Base-by-base conservation (phyloP, 208 protist species). In the Porcisia hertigi region DNA sequence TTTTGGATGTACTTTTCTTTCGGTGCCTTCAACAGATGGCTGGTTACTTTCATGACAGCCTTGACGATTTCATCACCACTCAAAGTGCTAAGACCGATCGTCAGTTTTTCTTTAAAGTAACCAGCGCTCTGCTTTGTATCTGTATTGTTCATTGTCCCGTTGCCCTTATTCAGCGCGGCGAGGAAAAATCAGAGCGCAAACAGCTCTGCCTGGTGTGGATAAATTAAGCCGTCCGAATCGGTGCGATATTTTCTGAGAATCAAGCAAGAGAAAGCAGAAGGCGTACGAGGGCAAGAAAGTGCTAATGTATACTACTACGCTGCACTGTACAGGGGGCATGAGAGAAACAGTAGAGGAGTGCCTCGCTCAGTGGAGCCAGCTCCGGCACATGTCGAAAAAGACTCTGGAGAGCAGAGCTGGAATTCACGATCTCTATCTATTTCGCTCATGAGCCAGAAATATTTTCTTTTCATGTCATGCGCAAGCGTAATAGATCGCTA, bases 1-100 rank as follows among this genome's bases (percentile, higher is more conserved):
- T 81, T 73, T 54, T 95, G 86, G 75, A 96, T 80, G 60, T 97
- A 92, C 75, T 97, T 97, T 65, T 96, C 90, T 49, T 96, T 97
- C 16, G 93, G 93, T 14, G 90, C 88, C 54, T 97, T 96, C 36
- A 94, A 75, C 80, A 91, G 86, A 65, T 94, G 89, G 36, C 93
- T 97, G 23, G 93, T 97, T n/a, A 82, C 70, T 47, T 97, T 97
- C 74, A 95, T 65, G 41, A 97, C 86, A 3, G 93, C 88, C 49
- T 84, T 84, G 53, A 88, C 77, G 18, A 96, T 70, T 8, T 95
- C 85, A 85, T 95, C 85, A 2, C 89, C 88, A n/a, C 79, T 94
- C 1, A 96, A 79, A 8, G 63, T 64, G 39, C 83, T 91, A 18
- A 94, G 73, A 3, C 88, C 91, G 57, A 97, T 86, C 11, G 86